Evolutionary conservation across 129 eudicot species (phyloP).

Genomic region (Solidago caesia): DNA sequence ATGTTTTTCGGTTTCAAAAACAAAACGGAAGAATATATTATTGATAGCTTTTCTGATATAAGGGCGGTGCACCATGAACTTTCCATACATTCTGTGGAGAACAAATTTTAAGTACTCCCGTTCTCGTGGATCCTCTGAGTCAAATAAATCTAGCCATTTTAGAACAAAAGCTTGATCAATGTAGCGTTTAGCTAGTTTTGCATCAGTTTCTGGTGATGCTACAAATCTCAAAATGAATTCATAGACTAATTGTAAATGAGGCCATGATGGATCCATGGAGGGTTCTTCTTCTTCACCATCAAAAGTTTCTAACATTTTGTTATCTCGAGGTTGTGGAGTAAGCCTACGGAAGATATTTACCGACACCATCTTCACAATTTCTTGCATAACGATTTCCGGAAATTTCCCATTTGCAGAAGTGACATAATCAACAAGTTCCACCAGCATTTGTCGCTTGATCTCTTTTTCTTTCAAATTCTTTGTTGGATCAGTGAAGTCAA

Average conservation of each 20-base stretch:
- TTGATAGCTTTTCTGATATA: constrained; percentile 67
- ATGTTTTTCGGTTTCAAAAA: constrained; percentile 56
- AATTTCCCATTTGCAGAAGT: constrained; percentile 56
- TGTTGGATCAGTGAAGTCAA: constrained; percentile 59
- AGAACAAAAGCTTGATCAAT: constrained; percentile 55
- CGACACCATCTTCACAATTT: constrained; percentile 56
- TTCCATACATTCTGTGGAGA: constrained; percentile 53
- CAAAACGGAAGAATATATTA: constrained; percentile 57
- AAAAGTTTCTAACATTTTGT: constrained; percentile 51
- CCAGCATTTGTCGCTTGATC: constrained; percentile 53
- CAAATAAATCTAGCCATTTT: constrained; percentile 56
- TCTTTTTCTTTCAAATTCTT: constrained; percentile 61
- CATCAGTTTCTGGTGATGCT: constrained; percentile 74
- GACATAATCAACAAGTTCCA: constrained; percentile 58
- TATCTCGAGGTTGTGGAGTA: constrained; percentile 59
- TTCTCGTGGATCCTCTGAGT: constrained; percentile 72
- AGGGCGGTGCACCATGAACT: constrained; percentile 38
- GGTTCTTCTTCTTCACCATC: constrained; percentile 76
- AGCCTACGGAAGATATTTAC: constrained; percentile 48
- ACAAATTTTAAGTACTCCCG: constrained; percentile 63
- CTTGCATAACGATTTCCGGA: constrained; percentile 56
- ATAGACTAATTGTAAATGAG: constrained; percentile 60
- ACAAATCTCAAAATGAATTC: constrained; percentile 64
- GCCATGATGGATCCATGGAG: constrained; percentile 69
- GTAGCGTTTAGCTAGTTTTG: constrained; percentile 64